Evolutionary conservation across 73 alveolate genomes (phyloP).

Genomic region (Paramecium caudatum): DNA sequence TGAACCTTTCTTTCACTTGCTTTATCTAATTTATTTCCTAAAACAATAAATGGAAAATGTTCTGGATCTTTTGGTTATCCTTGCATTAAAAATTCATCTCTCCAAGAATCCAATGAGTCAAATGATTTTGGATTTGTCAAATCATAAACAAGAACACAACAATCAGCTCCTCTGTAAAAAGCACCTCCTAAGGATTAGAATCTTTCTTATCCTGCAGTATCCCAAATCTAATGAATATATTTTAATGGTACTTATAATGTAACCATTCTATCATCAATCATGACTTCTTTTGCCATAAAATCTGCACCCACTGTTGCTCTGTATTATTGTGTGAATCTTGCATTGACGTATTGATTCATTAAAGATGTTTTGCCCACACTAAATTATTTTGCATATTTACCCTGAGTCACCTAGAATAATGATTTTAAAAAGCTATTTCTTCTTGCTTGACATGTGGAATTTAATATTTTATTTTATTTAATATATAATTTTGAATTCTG

Average conservation of each 20-base stretch:
- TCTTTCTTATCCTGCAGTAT: slow-evolving; percentile 85
- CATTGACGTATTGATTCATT: slow-evolving; percentile 90
- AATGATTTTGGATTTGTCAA: slow-evolving; percentile 91
- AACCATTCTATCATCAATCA: slow-evolving; percentile 92
- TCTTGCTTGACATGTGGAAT: slow-evolving; percentile 88
- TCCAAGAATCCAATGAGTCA: slow-evolving; percentile 96
- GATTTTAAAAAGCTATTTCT: slow-evolving; percentile 94
- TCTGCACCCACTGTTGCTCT: slow-evolving; percentile 99
- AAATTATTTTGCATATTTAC: slow-evolving; percentile 25
- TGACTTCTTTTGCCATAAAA: slow-evolving; percentile 94
- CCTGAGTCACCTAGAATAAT: slow-evolving; percentile 98
- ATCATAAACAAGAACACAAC: slow-evolving; percentile 96
- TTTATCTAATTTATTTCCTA: slow-evolving; percentile 95
- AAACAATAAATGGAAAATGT: slow-evolving; percentile 96
- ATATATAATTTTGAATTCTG: neutral
- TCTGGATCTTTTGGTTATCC: slow-evolving; percentile 95
- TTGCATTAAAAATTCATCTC: slow-evolving; percentile 90
- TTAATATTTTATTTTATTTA: slow-evolving; percentile 14
- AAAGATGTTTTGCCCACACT: slow-evolving; percentile 97
- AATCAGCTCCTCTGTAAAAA: slow-evolving; percentile 98
- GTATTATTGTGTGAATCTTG: slow-evolving; percentile 89
- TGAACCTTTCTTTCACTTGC: slow-evolving; percentile 85
- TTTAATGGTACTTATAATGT: slow-evolving; percentile 90
- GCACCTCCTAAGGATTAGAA: slow-evolving; percentile 96
- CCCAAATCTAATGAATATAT: slow-evolving; percentile 84